These are phyloP conservation scores for Leishmania arabica DNA, from an alignment of 208 protist genomes.

Conservation along the genomic window DNA sequence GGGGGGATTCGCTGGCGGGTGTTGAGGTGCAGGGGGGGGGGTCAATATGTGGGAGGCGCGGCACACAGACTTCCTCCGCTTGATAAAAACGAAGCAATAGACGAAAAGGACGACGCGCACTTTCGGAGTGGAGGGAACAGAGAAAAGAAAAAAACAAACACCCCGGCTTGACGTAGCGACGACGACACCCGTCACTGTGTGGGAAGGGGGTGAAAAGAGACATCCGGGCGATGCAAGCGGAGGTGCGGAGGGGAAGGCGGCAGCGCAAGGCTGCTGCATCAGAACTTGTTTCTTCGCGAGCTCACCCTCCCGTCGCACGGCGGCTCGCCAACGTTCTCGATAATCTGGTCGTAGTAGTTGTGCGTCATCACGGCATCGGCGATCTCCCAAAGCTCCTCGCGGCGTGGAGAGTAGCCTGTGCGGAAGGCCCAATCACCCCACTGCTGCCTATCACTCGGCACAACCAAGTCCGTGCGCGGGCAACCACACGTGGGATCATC, in stretches of 20 bases:
- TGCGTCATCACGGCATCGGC: constrained; percentile 52
- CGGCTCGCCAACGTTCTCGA: neutral
- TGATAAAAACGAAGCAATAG: neutral
- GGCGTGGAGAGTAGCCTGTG: constrained; percentile 30
- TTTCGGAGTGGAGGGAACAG: neutral
- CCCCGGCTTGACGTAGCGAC: neutral
- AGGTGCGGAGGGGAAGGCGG: neutral
- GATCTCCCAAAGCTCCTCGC: constrained; percentile 54
- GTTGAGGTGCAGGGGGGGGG: neutral
- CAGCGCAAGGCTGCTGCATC: neutral
- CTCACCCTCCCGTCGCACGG: neutral
- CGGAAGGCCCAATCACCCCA: constrained; percentile 32
- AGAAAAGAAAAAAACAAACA: neutral
- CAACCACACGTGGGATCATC: constrained; percentile 1
- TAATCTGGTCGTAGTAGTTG: constrained; percentile 16
- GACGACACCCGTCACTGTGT: neutral
- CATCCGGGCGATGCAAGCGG: neutral
- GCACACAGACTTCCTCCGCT: neutral
- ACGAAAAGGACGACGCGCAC: neutral
- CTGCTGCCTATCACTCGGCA: constrained; percentile 25
- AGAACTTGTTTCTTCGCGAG: neutral
- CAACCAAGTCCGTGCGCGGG: constrained; percentile 13
- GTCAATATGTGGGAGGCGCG: neutral
- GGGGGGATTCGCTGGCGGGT: neutral
- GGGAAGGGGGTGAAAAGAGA: neutral